These are phyloP conservation scores for Pyricularia sp. DNA, from an alignment of 2,329 filamentous ascomycete species.

Conservation along the genomic window DNA sequence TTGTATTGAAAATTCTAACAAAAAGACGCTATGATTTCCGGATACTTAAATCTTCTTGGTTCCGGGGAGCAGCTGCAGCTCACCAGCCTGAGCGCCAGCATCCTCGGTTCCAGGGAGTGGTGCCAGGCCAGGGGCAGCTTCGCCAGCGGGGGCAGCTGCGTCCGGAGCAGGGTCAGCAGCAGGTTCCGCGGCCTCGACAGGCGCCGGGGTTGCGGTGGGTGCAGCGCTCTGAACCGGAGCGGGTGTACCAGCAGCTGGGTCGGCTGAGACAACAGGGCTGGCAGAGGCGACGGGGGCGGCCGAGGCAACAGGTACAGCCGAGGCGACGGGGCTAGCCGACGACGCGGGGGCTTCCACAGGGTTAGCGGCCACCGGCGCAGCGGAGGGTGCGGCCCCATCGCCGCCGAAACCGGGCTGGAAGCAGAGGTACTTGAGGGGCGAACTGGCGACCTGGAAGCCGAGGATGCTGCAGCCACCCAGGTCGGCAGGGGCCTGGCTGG, in stretches of 20 bases:
- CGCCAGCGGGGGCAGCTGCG: neutral
- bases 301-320: neutral
- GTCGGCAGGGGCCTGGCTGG: neutral
- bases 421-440: constrained; percentile 1
- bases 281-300: neutral
- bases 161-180: neutral
- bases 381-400: neutral
- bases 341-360: neutral
- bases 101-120: neutral
- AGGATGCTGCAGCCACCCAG: constrained; percentile 3
- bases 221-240: neutral
- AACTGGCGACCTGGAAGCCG: constrained; percentile 1
- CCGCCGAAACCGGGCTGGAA: neutral
- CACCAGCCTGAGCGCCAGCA: neutral
- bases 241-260: neutral
- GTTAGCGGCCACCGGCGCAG: neutral
- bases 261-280: neutral
- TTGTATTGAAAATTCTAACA: neutral
- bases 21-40: neutral
- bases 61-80: neutral
- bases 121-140: neutral
- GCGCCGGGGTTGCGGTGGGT: neutral
- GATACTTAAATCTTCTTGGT: neutral
- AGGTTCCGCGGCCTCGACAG: neutral
- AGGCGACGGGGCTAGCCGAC: neutral